phyloP scores from a whole-genome alignment of 345 rosid genomes.

The Psidium guajava region DNA sequence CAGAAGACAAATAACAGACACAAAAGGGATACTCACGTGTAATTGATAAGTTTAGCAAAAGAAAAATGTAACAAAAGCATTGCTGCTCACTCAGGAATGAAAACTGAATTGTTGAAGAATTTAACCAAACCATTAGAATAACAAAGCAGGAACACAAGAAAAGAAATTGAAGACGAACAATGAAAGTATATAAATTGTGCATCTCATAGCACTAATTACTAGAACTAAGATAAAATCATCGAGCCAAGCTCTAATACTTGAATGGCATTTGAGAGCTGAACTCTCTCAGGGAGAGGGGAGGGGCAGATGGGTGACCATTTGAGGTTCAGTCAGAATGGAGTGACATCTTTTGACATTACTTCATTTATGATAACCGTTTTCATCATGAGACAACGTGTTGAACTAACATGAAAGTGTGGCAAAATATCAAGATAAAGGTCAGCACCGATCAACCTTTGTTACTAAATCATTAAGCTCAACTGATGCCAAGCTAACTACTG shows the following conservation, averaged over 20 bases:
- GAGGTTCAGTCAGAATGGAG: neutral
- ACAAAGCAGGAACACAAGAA: neutral
- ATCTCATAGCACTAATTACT: neutral
- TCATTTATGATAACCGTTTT: neutral
- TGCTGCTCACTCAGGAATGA: neutral
- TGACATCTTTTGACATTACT: neutral
- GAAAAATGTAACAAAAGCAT: neutral
- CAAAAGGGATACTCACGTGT: neutral
- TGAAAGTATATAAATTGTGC: neutral
- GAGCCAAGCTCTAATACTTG: neutral
- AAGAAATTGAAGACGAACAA: neutral
- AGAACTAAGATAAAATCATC: neutral
- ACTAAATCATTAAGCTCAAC: constrained; percentile 44
- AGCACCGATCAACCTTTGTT: constrained; percentile 48
- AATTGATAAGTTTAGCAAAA: neutral
- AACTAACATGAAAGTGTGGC: neutral
- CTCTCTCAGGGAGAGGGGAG: neutral
- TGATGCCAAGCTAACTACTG: constrained; percentile 45
- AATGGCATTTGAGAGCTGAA: neutral
- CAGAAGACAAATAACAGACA: neutral
- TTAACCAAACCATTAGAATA: neutral
- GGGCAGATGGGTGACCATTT: neutral
- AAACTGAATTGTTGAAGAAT: neutral
- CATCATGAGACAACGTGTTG: neutral
- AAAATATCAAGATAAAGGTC: neutral